Base-by-base conservation (phyloP, 192 early-diverging fungal species). In the Coemansia sp. region DNA sequence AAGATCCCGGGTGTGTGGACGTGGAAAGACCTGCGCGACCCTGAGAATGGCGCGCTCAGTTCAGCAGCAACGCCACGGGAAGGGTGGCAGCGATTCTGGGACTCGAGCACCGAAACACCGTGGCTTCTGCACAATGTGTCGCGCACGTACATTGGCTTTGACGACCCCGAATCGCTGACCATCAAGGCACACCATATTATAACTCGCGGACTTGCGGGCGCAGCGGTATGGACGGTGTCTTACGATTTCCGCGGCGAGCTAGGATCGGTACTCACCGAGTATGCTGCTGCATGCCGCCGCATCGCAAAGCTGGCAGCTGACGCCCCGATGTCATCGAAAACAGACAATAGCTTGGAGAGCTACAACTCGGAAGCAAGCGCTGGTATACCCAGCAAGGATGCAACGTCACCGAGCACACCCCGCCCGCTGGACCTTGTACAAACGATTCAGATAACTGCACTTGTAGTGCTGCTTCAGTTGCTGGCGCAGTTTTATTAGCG, bases 171-270 rank as follows among this genome's bases (percentile, higher is more conserved):
- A 14, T 86, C 85, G 12, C 53, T 90, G 26, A 54, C 59, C n/a
- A 56, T 80, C 30, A 88, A 88, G 62, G 73, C 81, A 0, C 60
- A 81, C 47, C 65, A 76, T 42, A 60, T 76, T 7, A 75, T 83
- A 30, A 57, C 28, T 28, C 53, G 29, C 5, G 73, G 73, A 4
- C 61, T 90, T 19, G 84, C 55, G 15, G 87, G 87, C n/a, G 70
- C 81, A 14, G 85, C 87, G 85, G 67, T 87, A 14, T 89, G 87
- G 85, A 84, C 82, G 50, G 62, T 85, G 28, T 75, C 81, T 51
- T 79, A 86, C 57, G 86, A 88, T 41, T 75, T 53, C 40, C 74
- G 78, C 25, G 67, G 66, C 44, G 86, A 86, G 58, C 58, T 88
- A 14, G 41, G 50, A 8, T 40, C 64, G 22, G 55, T 88, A 15